Percentiles rank a stretch among this genome's conserved stretches.
Conservation (phyloP, 2,329 filamentous ascomycete genomes). For the Fonsecaea pugnacius region DNA sequence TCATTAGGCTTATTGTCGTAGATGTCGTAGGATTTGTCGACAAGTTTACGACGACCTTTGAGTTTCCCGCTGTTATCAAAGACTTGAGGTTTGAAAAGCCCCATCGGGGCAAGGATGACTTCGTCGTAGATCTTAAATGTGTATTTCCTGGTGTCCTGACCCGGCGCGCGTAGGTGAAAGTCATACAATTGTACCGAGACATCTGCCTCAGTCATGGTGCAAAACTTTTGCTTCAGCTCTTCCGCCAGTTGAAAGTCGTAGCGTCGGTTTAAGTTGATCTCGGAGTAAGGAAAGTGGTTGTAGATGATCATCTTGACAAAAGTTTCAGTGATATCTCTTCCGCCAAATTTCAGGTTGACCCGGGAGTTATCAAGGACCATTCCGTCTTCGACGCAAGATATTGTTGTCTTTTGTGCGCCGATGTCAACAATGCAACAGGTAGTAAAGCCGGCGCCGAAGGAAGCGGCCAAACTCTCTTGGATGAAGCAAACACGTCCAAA, state of each 20-base stretch:
- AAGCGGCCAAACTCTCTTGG: conserved; percentile 92
- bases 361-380: conserved; percentile 93
- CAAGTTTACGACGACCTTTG: conserved; percentile 74
- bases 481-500: conserved; percentile 91
- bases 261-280: conserved; percentile 86
- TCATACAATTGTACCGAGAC: conserved; percentile 86
- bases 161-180: conserved; percentile 86
- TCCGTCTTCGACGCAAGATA: conserved; percentile 95
- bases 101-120: conserved; percentile 90
- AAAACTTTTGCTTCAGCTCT: conserved; percentile 91
- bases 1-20: conserved; percentile 95
- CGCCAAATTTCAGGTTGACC: conserved; percentile 92
- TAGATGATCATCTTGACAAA: conserved; percentile 98
- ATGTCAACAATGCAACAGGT: conserved; percentile 95
- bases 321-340: conserved; percentile 87
- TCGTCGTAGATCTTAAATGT: conserved; percentile 97
- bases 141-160: conserved; percentile 89
- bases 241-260: conserved; percentile 94
- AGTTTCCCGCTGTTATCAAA: conserved; percentile 79
- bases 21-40: conserved; percentile 87
- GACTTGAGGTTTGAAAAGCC: conserved; percentile 85
- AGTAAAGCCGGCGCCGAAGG: conserved; percentile 92
- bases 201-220: conserved; percentile 86
- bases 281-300: conserved; percentile 92
- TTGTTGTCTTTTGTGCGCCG: conserved; percentile 94